Conservation (phyloP, 129 eudicot genomes). For the Sambucus nigra region DNA sequence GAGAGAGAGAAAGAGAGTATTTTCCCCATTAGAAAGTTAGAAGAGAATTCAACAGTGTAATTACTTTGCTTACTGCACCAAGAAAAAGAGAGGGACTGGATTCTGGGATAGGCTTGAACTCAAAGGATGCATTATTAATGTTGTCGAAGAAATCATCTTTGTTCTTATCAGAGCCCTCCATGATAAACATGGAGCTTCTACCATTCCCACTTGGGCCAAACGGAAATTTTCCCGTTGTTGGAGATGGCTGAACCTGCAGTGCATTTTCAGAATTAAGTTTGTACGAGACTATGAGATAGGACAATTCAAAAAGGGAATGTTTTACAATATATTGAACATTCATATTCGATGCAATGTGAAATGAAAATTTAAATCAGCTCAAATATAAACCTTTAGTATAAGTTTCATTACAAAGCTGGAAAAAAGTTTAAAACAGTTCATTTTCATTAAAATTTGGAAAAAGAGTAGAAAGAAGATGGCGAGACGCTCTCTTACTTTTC, state of each 20-base stretch:
- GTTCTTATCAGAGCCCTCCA: conserved; percentile 30
- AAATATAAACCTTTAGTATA: too few relatives aligned
- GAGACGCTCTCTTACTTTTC: too few relatives aligned
- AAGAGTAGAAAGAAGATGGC: too few relatives aligned
- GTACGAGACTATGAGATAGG: too few relatives aligned
- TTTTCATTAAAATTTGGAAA: too few relatives aligned
- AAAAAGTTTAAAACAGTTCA: too few relatives aligned
- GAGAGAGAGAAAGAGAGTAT: conserved; percentile 3
- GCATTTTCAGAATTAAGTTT: not conserved
- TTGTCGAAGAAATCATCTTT: conserved; percentile 43
- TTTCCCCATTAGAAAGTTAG: not conserved
- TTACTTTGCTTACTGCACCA: conserved; percentile 40
- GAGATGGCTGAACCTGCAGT: conserved; percentile 75
- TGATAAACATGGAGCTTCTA: conserved; percentile 28
- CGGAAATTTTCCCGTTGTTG: conserved; percentile 70
- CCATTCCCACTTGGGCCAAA: conserved; percentile 34
- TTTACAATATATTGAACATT: not conserved
- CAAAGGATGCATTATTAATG: conserved; percentile 38
- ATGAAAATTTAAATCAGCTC: not conserved
- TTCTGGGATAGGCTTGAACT: conserved; percentile 52
- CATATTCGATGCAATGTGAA: not conserved
- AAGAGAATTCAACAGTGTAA: conserved; percentile 4
- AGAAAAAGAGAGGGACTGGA: conserved; percentile 29
- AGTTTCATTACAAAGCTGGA: too few relatives aligned
- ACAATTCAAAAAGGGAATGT: not conserved